Evolutionary conservation across 2,329 filamentous ascomycete genomes (phyloP).

Genomic region (Shiraia bambusicola): DNA sequence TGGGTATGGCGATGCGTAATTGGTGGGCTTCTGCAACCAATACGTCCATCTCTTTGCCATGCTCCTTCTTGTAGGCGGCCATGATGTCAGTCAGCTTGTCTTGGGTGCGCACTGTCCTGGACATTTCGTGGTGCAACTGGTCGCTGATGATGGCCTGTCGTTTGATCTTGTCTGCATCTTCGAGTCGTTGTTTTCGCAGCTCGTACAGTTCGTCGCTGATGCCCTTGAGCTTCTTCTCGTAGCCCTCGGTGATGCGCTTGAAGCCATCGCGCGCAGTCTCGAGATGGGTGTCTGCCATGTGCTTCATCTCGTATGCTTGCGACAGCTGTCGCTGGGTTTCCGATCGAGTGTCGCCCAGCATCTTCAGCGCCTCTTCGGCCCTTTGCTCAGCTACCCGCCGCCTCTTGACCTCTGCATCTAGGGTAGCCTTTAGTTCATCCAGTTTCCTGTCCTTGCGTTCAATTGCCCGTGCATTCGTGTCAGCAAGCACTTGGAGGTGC

Average conservation of each 20-base stretch:
- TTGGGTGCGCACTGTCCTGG: constrained; percentile 62
- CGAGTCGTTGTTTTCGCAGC: constrained; percentile 29
- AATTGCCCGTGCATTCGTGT: constrained; percentile 69
- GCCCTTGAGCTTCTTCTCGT: constrained; percentile 50
- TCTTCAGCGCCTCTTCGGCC: constrained; percentile 62
- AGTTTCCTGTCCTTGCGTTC: constrained; percentile 74
- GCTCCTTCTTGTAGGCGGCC: constrained; percentile 64
- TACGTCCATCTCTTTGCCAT: constrained; percentile 61
- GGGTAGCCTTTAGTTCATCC: constrained; percentile 63
- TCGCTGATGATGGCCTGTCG: constrained; percentile 69
- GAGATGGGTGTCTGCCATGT: constrained; percentile 61
- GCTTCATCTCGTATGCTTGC: constrained; percentile 50
- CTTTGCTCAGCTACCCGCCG: constrained; percentile 60
- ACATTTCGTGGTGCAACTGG: constrained; percentile 70
- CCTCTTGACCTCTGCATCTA: constrained; percentile 66
- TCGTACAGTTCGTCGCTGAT: constrained; percentile 52
- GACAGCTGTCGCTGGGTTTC: constrained; percentile 66
- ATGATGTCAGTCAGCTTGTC: constrained; percentile 62
- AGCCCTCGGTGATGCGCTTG: constrained; percentile 62
- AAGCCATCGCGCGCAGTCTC: constrained; percentile 70
- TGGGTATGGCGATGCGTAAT: constrained; percentile 57
- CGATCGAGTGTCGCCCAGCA: constrained; percentile 63
- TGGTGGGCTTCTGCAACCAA: constrained; percentile 61
- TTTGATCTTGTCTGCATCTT: constrained; percentile 39
- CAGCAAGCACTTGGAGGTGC: constrained; percentile 66